A percentile compares a stretch with the other conserved stretches of the same genome.
phyloP scores from a whole-genome alignment of 176 grass and related monocot genomes.

The Oryza punctata region DNA sequence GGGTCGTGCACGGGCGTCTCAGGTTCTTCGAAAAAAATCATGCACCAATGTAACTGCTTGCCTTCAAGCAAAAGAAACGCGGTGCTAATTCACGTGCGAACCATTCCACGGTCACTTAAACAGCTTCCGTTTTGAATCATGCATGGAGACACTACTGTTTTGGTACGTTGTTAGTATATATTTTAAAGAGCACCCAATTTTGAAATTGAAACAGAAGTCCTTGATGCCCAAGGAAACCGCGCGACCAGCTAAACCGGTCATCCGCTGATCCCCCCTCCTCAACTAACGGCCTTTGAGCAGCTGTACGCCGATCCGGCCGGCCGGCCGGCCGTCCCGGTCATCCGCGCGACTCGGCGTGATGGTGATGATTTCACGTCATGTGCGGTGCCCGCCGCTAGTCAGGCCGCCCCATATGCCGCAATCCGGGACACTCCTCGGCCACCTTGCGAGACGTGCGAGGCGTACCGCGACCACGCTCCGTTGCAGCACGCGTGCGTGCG shows the following conservation, averaged over 20 bases:
- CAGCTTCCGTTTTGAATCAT: neutral
- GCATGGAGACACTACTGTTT: no score
- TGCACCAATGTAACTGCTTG: no score
- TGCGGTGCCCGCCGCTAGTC: no score
- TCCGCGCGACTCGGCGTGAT: neutral
- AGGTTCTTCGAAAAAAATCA: neutral
- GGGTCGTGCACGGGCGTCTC: neutral
- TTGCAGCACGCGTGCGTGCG: no score
- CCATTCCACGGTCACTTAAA: neutral
- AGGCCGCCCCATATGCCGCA: neutral
- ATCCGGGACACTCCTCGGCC: neutral
- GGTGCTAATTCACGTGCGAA: neutral
- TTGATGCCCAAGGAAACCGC: neutral
- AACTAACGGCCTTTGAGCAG: neutral
- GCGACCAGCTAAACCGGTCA: neutral
- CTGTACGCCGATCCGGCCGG: neutral
- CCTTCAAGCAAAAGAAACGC: neutral
- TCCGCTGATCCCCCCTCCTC: neutral
- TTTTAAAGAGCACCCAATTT: neutral
- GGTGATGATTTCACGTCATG: neutral
- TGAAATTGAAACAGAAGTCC: neutral
- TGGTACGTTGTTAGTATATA: neutral
- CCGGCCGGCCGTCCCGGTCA: neutral
- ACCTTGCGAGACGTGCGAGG: neutral
- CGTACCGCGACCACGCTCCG: neutral